A percentile compares a stretch with the other conserved stretches of the same genome.
Conservation (phyloP, 2,329 filamentous ascomycete genomes). For the Colletotrichum theobromicola region DNA sequence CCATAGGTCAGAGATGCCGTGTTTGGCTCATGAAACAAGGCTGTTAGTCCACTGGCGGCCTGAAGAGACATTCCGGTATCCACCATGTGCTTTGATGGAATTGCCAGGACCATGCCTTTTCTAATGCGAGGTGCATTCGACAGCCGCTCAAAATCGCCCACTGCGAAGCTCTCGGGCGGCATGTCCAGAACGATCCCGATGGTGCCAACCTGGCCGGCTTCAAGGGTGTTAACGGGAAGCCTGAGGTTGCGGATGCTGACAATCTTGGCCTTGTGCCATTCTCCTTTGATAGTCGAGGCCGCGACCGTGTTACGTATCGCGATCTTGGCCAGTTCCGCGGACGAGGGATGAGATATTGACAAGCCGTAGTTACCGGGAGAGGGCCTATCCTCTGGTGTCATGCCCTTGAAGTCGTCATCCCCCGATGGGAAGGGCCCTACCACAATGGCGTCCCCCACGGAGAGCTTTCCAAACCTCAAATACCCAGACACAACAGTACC, state of each 20-base stretch:
- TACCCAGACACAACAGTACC: conserved; percentile 85
- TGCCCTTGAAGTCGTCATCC: conserved; percentile 48
- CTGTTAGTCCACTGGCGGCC: conserved; percentile 72
- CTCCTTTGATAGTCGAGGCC: conserved; percentile 59
- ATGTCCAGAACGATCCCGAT: conserved; percentile 75
- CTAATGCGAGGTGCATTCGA: conserved; percentile 52
- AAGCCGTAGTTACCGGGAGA: conserved; percentile 53
- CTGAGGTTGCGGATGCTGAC: conserved; percentile 89
- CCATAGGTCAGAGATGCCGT: conserved; percentile 69
- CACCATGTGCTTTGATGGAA: conserved; percentile 63
- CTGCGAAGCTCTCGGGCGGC: conserved; percentile 34
- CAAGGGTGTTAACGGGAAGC: conserved; percentile 77
- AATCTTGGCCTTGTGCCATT: conserved; percentile 83
- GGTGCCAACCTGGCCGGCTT: conserved; percentile 86
- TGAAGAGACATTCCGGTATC: conserved; percentile 64
- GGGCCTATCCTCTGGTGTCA: conserved; percentile 50
- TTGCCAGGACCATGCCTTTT: conserved; percentile 85
- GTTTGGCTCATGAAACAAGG: conserved; percentile 70
- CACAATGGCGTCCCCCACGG: conserved; percentile 77
- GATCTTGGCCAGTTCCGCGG: conserved; percentile 56
- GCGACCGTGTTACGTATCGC: conserved; percentile 59
- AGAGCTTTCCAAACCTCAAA: conserved; percentile 78
- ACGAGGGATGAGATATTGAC: conserved; percentile 58
- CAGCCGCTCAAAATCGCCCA: conserved; percentile 32
- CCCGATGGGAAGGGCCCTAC: conserved; percentile 78